Base-by-base conservation (phyloP, 1,139 yeast species). In the Saccharomyces hybrid region DNA sequence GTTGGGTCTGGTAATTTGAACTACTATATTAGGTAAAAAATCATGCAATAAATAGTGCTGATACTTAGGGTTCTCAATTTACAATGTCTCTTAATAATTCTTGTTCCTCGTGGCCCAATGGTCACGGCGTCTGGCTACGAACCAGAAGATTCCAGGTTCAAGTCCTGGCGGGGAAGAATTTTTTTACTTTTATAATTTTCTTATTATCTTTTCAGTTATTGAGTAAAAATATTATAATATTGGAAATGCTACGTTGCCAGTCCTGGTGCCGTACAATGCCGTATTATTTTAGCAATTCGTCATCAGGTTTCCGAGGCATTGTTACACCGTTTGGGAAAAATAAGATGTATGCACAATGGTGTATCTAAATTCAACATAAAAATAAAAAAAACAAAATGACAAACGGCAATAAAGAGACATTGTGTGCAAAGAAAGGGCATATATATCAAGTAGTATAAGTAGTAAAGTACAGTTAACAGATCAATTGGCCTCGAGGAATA, bases 121-220 rank as follows among this genome's bases (percentile, higher is more conserved):
- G 88, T 84, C 85, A 84, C 84, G 88, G 88, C 88, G 88, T 83
- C 87, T 83, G 89, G 87, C 89, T 84, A 84, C 88, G 88, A 80
- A 84, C 89, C 89, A 84, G 88, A 83, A 84, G 90, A 84, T 83
- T 84, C 89, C 88, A 84, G 91, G 90, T 85, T 85, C 90, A 88
- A 85, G 85, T 84, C 90, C 90, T 84, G 89, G 89, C 85, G 90
- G 88, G 90, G 90, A 84, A 84, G 90, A 78, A 77, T 71, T 78
- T 55, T 60, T 51, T 29, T 29, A 3, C 5, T 13, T 11, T 5
- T 29, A 9, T 9, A 29, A 5, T 11, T 29, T 29, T 26, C 28
- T 7, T 26, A 26, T 26, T 26, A 8, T 26, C 28, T 26, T 26
- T 14, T n/a, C 11, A 38, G 20, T 20, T 13, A 16, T 11, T 23